Conservation (phyloP, 1,284 basidiomycete genomes). For the Cryptococcus sp. region DNA sequence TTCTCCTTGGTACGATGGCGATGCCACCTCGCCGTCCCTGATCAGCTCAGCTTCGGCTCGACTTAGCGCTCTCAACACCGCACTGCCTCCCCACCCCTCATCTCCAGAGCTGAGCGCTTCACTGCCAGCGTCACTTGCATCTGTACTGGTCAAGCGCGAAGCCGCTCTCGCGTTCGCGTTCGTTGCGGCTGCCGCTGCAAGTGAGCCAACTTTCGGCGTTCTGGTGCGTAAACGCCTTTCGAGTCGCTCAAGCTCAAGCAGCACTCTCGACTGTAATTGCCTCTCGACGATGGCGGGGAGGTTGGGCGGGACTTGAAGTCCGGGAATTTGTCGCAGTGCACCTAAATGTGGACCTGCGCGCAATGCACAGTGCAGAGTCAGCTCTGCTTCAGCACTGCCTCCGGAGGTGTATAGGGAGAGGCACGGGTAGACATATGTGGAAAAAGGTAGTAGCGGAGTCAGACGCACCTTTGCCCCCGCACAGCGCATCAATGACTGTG, state of each 20-base stretch:
- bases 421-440: too few species aligned
- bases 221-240: neutral
- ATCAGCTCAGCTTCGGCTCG: neutral
- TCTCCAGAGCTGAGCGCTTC: neutral
- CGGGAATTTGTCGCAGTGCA: constrained; percentile 6
- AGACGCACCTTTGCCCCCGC: constrained; percentile 11
- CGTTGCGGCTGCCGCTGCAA: neutral
- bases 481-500: constrained; percentile 8
- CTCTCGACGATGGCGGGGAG: constrained; percentile 17
- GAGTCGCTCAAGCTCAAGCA: constrained; percentile 22
- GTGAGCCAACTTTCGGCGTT: neutral
- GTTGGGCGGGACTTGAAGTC: constrained; percentile 13
- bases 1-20: neutral
- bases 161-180: too few species aligned
- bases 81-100: neutral
- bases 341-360: constrained; percentile 12
- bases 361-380: neutral
- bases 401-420: too few species aligned
- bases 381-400: too few species aligned
- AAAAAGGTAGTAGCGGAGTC: neutral
- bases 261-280: constrained; percentile 19
- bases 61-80: constrained; percentile 3
- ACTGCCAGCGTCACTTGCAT: neutral
- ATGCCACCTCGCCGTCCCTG: neutral
- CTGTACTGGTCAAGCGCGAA: neutral